These are phyloP conservation scores for Talaromyces sp. DNA, from an alignment of 2,329 filamentous ascomycete genomes.

Conservation along the genomic window DNA sequence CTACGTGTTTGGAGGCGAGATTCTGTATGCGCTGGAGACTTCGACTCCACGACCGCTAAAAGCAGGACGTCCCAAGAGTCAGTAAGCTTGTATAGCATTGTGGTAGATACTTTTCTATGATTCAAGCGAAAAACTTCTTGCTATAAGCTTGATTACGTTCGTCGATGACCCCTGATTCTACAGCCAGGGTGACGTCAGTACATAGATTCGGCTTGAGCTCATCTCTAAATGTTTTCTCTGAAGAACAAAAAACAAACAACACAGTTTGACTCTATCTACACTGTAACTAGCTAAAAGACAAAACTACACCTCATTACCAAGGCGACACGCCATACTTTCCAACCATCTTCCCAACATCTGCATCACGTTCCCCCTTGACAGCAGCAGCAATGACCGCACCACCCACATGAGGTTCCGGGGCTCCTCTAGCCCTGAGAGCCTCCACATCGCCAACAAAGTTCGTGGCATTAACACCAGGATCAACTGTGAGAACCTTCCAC, in stretches of 20 bases:
- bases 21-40: slow-evolving; percentile 55
- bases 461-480: slow-evolving; percentile 49
- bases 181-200: background rate
- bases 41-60: slow-evolving; percentile 26
- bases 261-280: background rate
- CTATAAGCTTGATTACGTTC: background rate
- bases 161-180: background rate
- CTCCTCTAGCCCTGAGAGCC: slow-evolving; percentile 19
- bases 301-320: slow-evolving; percentile 1
- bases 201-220: background rate
- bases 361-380: slow-evolving; percentile 42
- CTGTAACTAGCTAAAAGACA: background rate
- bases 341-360: slow-evolving; percentile 41
- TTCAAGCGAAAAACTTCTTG: background rate
- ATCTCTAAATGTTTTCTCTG: no score
- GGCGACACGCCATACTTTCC: slow-evolving; percentile 19
- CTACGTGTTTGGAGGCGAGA: slow-evolving; percentile 59
- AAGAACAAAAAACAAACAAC: background rate
- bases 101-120: background rate
- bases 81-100: background rate
- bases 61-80: slow-evolving; percentile 29
- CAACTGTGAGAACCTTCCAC: slow-evolving; percentile 49
- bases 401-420: slow-evolving; percentile 25
- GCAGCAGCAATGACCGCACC: slow-evolving; percentile 42
- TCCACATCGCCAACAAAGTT: slow-evolving; percentile 20